Conservation (phyloP, 768 basidiomycete species). For the Podaxis sp. region DNA sequence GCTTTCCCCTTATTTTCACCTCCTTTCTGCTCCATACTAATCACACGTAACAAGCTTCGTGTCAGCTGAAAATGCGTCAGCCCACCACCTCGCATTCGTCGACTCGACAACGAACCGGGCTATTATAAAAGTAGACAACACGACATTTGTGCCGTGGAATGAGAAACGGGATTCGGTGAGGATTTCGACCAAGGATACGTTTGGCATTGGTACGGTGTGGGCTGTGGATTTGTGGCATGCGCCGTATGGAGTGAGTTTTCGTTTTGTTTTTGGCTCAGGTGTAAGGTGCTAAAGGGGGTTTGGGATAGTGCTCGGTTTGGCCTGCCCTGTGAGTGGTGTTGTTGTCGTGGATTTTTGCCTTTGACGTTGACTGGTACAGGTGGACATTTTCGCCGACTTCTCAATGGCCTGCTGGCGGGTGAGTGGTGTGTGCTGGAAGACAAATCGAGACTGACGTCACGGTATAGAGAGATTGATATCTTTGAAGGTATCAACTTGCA, state of each 20-base stretch:
- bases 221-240: constrained; percentile 63
- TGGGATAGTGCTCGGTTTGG: constrained; percentile 66
- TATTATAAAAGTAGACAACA: constrained; percentile 74
- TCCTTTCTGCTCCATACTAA: neutral
- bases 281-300: neutral
- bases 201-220: constrained; percentile 57
- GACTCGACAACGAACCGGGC: constrained; percentile 62
- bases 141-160: constrained; percentile 47
- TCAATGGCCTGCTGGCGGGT: constrained; percentile 63
- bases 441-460: neutral
- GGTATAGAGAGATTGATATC: constrained; percentile 68
- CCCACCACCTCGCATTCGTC: constrained; percentile 39
- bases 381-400: constrained; percentile 49
- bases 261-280: neutral
- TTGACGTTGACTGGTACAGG: neutral
- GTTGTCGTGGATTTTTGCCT: neutral
- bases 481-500: constrained; percentile 79
- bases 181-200: constrained; percentile 54
- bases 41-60: neutral
- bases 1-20: neutral
- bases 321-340: constrained; percentile 44
- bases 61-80: constrained; percentile 3
- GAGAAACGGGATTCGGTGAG: constrained; percentile 66
- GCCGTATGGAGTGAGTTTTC: constrained; percentile 33
- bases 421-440: constrained; percentile 18